Conservation (phyloP, 164 flowering plant species). For the Annona cherimola region DNA sequence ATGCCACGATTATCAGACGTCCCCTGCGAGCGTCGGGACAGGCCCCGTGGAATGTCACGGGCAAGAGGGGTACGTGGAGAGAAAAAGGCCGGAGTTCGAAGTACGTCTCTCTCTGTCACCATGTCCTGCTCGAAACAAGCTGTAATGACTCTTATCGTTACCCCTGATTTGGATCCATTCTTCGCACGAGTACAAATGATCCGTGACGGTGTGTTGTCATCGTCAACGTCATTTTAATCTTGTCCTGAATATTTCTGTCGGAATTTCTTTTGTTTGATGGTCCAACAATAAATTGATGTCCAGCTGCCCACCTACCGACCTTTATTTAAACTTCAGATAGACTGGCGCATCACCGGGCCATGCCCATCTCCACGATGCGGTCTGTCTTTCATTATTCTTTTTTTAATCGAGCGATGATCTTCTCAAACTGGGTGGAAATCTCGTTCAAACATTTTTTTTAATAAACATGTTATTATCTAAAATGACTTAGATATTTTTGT, state of each 20-base stretch:
- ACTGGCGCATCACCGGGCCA: not conserved
- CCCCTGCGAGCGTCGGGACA: too few species aligned
- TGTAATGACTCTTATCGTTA: not conserved
- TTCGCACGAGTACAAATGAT: not conserved
- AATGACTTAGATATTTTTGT: too few species aligned
- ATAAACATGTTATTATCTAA: too few species aligned
- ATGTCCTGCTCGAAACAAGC: not conserved
- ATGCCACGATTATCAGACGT: too few species aligned
- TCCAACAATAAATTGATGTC: not conserved
- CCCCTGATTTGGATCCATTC: not conserved
- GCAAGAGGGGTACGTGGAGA: not conserved
- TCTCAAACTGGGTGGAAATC: not conserved
- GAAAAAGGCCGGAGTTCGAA: not conserved
- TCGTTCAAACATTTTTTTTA: too few species aligned
- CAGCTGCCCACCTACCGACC: not conserved
- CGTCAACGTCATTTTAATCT: not conserved
- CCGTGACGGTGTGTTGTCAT: not conserved
- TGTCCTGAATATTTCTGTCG: not conserved
- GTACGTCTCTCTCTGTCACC: too few species aligned
- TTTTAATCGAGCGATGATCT: not conserved
- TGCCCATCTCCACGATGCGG: too few species aligned
- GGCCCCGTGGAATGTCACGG: not conserved
- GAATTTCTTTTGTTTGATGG: not conserved
- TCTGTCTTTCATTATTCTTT: too few species aligned
- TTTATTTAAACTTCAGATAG: too few species aligned